Base-by-base conservation (phyloP, 2,329 filamentous ascomycete genomes). In the Scleromitrula shiraiana region DNA sequence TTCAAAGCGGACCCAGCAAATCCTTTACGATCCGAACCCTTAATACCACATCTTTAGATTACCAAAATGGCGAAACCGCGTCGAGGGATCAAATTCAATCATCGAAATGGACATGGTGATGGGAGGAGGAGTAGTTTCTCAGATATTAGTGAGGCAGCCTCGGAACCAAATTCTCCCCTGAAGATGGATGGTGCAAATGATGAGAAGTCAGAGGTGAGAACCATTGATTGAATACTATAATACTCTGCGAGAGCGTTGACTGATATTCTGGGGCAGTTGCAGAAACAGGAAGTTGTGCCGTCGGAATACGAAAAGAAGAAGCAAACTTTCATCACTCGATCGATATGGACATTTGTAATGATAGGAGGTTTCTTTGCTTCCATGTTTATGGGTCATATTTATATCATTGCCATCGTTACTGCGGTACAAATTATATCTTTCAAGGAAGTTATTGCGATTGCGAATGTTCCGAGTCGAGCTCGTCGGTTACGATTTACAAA, bases 291-390 rank as follows among this genome's bases (percentile, higher is more conserved):
- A 23, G 45, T 53, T 17, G 64, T 42, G 47, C 65, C 71, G 50
- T 77, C 80, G 58, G 93, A 96, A 53, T 96, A 94, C 67, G 89
- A 97, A 65, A 97, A 97, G 80, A 98, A 98, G 71, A 96, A 95
- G 73, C 85, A 89, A 67, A 95, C 93, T 67, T 97, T 98, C 73
- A 86, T 96, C 63, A 95, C 89, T 32, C 83, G 93, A 62, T 91
- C 91, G 46, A 88, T 96, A 75, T 98, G 93, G 93, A 96, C 88
- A 3, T 83, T 98, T 56, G 83, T 95, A 70, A 98, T 98, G 93
- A 95, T 98, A 60, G 85, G 75, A 46, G 78, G 81, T 62, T 98
- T 98, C 77, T 96, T 97, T 69, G 77, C 80, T 49, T 81, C 88
- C 56, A 85, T 98, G 68, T 94, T 96, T 71, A 88, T 90, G 62